phyloP scores from a whole-genome alignment of 306 rosid species.

The Corylus americana region DNA sequence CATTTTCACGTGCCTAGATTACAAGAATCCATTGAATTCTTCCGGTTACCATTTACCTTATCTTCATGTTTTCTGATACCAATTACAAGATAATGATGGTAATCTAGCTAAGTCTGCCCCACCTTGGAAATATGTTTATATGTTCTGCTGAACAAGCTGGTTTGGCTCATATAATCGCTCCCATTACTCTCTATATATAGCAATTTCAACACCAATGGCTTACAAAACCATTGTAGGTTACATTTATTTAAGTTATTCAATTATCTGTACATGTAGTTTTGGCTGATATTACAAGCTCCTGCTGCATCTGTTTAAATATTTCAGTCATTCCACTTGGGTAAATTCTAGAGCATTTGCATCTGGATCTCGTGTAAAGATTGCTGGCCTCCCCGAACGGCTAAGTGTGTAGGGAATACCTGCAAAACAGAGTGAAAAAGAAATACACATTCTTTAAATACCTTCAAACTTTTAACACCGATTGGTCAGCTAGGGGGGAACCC shows the following conservation, averaged over 20 bases:
- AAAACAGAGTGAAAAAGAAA: not conserved
- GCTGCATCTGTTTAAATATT: slow-evolving; percentile 11
- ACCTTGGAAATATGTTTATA: not conserved
- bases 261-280: slow-evolving; percentile 26
- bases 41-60: not conserved
- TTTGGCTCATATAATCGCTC: not conserved
- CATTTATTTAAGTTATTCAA: slow-evolving; percentile 16
- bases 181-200: not conserved
- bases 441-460: slow-evolving; percentile 1
- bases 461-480: not conserved
- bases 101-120: not conserved
- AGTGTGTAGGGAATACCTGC: slow-evolving; percentile 89
- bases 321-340: slow-evolving; percentile 69
- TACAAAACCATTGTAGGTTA: slow-evolving; percentile 7
- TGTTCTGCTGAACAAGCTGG: not conserved
- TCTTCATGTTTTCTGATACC: not conserved
- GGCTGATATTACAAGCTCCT: not conserved
- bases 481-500: not conserved
- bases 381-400: slow-evolving; percentile 95
- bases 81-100: not conserved
- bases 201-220: not conserved
- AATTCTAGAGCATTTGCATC: slow-evolving; percentile 93
- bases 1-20: slow-evolving; percentile 17
- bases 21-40: not conserved
- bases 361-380: slow-evolving; percentile 88